A percentile compares a stretch with the other conserved stretches of the same genome.
Conservation (phyloP, 2,329 filamentous ascomycete species). For the Calonectria naviculata region DNA sequence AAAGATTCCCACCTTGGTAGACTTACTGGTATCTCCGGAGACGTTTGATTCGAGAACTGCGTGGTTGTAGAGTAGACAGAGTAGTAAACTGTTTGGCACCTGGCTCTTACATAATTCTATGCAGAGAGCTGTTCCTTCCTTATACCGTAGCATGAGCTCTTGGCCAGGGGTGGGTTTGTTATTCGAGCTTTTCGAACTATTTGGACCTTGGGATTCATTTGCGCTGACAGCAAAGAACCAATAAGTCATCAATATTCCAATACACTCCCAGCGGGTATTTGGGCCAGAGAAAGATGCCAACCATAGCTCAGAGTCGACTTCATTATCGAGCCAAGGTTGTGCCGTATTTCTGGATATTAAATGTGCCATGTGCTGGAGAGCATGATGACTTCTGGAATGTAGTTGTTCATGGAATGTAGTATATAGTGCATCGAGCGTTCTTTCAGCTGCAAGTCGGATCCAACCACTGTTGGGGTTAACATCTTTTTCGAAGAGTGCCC, state of each 20-base stretch:
- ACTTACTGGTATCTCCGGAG: slow-evolving; percentile 5
- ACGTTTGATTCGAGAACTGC: background rate
- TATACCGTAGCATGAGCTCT: background rate
- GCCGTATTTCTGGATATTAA: background rate
- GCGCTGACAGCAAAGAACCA: background rate
- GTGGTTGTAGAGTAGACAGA: background rate
- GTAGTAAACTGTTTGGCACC: background rate
- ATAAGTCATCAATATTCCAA: background rate
- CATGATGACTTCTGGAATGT: background rate
- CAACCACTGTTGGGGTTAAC: background rate
- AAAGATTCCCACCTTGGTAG: background rate
- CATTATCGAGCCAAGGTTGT: background rate
- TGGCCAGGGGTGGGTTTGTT: background rate
- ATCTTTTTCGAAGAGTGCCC: background rate
- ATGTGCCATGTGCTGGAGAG: background rate
- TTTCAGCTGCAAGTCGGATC: background rate
- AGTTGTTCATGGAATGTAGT: background rate
- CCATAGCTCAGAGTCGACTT: background rate
- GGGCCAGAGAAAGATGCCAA: background rate
- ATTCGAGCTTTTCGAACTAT: background rate
- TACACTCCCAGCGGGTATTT: background rate
- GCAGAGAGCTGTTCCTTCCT: background rate
- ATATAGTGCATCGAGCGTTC: background rate
- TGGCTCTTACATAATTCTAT: background rate
- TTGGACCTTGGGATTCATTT: background rate